These are phyloP conservation scores for Phytopythium sindhum DNA, from an alignment of 352 stramenopile species.

Conservation along the genomic window DNA sequence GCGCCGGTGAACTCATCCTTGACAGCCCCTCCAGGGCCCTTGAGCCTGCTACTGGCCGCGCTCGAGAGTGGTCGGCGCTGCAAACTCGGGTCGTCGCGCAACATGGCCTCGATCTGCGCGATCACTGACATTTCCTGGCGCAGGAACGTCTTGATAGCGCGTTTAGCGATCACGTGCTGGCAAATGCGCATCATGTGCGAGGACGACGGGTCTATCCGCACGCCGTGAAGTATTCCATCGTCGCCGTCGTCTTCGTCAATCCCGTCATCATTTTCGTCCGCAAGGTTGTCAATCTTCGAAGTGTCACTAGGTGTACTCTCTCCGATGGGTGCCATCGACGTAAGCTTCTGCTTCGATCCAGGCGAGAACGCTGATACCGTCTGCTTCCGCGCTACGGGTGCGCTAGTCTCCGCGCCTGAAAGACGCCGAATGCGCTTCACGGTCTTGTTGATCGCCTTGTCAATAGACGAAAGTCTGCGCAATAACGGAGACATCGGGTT, in stretches of 20 bases:
- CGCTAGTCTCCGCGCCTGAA: constrained; percentile 21
- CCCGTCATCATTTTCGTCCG: constrained; percentile 10
- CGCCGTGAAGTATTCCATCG: constrained; percentile 8
- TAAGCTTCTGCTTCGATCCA: not conserved
- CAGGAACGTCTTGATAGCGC: constrained; percentile 59
- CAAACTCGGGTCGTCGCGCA: constrained; percentile 45
- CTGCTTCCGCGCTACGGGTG: not conserved
- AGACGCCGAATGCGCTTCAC: constrained; percentile 53
- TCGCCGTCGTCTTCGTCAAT: constrained; percentile 17
- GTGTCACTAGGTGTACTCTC: not conserved
- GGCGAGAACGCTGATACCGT: not conserved
- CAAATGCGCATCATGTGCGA: constrained; percentile 66
- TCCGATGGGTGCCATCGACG: constrained; percentile 3
- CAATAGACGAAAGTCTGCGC: constrained; percentile 46
- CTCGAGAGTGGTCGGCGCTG: constrained; percentile 20
- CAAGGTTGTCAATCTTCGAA: not conserved
- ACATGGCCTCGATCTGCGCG: constrained; percentile 38
- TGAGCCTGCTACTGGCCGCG: not conserved
- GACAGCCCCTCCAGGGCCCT: not conserved
- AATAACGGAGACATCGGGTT: constrained; percentile 20
- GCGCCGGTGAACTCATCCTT: not conserved
- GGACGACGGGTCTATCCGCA: constrained; percentile 49
- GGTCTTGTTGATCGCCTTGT: constrained; percentile 63
- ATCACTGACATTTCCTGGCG: constrained; percentile 63
- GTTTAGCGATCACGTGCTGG: constrained; percentile 71